Evolutionary conservation across 176 grass and related monocot species (phyloP), one percentile per base, ranked within the genome.

Genomic region (Ensete glaucum): DNA sequence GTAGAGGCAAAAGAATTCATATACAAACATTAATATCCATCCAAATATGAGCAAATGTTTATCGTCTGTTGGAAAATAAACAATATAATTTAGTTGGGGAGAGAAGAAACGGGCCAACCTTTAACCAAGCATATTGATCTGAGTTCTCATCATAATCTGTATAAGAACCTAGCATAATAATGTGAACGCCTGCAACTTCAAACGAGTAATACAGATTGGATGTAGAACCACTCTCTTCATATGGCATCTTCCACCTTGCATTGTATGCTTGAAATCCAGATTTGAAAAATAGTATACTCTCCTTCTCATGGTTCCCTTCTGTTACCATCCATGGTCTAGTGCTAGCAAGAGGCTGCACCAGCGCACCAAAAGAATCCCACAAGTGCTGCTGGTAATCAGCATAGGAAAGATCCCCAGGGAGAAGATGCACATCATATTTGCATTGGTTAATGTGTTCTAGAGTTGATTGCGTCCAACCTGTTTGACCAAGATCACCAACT

Each of bases 281-380:
- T 84, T 85, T 25, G 3, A 98, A 49, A 58, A 93, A 84, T n/a
- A 52, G 69, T 83, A 98, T 89, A 9, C 50, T 80, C 78, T 98
- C 94, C 75, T 91, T 93, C 82, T 98, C 94, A 87, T 98, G 94
- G 72, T 98, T 98, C 72, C 94, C 94, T 87, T 98, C 85, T 2
- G 94, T 98, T 54, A 93, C 90, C 94, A 98, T 98, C 93, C 93
- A 97, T 23, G 89, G 90, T 59, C 88, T 81, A 53, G 79, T 80
- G 75, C 94, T 98, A 23, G 94, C 90, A 74, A 93, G 94, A 53
- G 94, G 94, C 73, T 93, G 82, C 71, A 98, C 94, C 75, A 98
- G 54, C 21, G 59, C 58, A 60, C 94, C 94, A 76, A 98, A 98
- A 52, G 85, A 84, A 88, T 98, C 94, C 94, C 94, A 98, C 73